phyloP scores from a whole-genome alignment of 1,284 basidiomycete genomes.

The Microbotryum silenes-acaulis region DNA sequence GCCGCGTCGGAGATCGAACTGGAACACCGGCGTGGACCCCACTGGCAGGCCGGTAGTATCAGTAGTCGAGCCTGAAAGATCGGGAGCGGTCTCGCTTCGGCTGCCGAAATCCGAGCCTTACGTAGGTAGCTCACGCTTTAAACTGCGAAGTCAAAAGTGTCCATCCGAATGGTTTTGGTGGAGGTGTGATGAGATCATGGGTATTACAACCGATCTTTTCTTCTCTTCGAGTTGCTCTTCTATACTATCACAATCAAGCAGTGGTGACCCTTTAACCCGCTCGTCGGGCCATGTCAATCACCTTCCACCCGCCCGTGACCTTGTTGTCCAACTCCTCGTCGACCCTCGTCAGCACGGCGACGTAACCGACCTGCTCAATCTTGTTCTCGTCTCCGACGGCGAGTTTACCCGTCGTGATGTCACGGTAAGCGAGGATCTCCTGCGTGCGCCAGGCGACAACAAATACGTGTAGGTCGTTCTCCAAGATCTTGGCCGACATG shows the following conservation, averaged over 20 bases:
- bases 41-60: no score
- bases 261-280: constrained; percentile 14
- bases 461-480: constrained; percentile 81
- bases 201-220: neutral
- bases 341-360: constrained; percentile 79
- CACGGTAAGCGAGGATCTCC: constrained; percentile 86
- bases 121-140: no score
- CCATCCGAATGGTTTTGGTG: neutral
- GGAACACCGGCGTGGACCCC: no score
- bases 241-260: neutral
- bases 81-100: no score
- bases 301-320: constrained; percentile 95
- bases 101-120: no score
- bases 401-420: constrained; percentile 76
- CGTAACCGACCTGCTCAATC: constrained; percentile 89
- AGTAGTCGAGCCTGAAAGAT: no score
- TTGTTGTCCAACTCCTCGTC: constrained; percentile 82
- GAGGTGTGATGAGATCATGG: neutral
- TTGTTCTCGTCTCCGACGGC: constrained; percentile 77
- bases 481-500: constrained; percentile 73
- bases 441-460: constrained; percentile 91
- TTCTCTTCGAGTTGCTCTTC: no score
- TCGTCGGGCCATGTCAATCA: constrained; percentile 57
- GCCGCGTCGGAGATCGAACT: no score
- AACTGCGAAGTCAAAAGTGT: no score